Evolutionary conservation across 2,329 filamentous ascomycete species (phyloP).

Genomic region (Scedosporium minutisporum): DNA sequence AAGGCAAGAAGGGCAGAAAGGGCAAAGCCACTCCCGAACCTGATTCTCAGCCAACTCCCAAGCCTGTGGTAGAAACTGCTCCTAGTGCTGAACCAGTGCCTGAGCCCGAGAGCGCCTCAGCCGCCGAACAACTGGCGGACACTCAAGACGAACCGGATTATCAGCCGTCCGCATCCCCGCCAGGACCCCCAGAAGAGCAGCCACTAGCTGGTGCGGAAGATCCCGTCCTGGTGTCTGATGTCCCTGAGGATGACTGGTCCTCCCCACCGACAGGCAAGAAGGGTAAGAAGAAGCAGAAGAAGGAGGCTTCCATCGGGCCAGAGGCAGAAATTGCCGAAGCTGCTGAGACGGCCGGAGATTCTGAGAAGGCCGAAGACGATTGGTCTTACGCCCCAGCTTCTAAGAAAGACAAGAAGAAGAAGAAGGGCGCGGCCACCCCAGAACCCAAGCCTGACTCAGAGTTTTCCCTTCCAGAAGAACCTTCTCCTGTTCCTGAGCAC

Average conservation of each 20-base stretch:
- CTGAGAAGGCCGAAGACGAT: background rate
- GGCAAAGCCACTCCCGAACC: background rate
- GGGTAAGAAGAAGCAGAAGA: slow-evolving; percentile 11
- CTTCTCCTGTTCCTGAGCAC: background rate
- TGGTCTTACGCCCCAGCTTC: background rate
- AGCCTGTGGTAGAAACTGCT: background rate
- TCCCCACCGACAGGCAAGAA: slow-evolving; percentile 8
- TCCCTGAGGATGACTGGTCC: background rate
- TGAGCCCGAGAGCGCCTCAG: too few species aligned
- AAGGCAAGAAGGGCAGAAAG: too few species aligned
- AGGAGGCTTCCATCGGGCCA: background rate
- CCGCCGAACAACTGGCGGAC: too few species aligned
- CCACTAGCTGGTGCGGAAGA: too few species aligned
- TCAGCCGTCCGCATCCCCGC: too few species aligned
- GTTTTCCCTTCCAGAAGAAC: background rate
- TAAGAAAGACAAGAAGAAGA: slow-evolving; percentile 9
- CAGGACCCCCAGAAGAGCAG: too few species aligned
- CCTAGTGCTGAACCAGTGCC: too few species aligned
- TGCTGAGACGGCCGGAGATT: slow-evolving; percentile 1
- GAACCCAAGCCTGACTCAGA: background rate
- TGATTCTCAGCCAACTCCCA: background rate
- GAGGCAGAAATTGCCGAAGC: background rate
- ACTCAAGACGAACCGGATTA: too few species aligned
- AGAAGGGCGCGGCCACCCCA: slow-evolving; percentile 9
- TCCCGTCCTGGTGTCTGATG: too few species aligned